These are phyloP conservation scores for Pneumocystis murina DNA, from an alignment of 1,139 yeast genomes.

Conservation along the genomic window DNA sequence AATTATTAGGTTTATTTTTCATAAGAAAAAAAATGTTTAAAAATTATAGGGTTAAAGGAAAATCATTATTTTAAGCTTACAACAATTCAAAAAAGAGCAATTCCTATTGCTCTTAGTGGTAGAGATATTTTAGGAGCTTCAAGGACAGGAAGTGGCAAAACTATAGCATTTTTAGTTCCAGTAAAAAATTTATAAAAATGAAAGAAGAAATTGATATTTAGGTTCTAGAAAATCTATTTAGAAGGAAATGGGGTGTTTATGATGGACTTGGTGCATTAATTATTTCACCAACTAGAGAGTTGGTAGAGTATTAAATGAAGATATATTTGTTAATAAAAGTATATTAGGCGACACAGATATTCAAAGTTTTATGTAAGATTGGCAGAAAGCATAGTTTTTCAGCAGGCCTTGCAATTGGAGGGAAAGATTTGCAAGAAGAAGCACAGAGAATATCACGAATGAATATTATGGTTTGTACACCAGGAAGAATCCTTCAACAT, in stretches of 20 bases:
- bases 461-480: slow-evolving; percentile 86
- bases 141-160: slow-evolving; percentile 91
- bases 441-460: slow-evolving; percentile 69
- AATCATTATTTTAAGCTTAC: slow-evolving; percentile 57
- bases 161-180: slow-evolving; percentile 82
- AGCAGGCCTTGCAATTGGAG: slow-evolving; percentile 94
- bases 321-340: neutral
- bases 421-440: slow-evolving; percentile 81
- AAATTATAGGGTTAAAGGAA: slow-evolving; percentile 54
- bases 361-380: slow-evolving; percentile 71
- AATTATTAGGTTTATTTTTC: slow-evolving; percentile 26
- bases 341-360: slow-evolving; percentile 61
- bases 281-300: slow-evolving; percentile 84
- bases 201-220: slow-evolving; percentile 15
- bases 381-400: slow-evolving; percentile 71
- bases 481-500: slow-evolving; percentile 88
- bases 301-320: slow-evolving; percentile 19
- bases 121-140: slow-evolving; percentile 86
- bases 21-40: slow-evolving; percentile 41
- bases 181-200: neutral
- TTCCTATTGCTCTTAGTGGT: slow-evolving; percentile 64
- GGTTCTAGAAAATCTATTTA: slow-evolving; percentile 25
- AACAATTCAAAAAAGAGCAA: slow-evolving; percentile 70
- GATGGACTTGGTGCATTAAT: slow-evolving; percentile 92
- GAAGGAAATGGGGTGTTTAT: slow-evolving; percentile 65